These are phyloP conservation scores for Stereum hirsutum DNA, from an alignment of 1,284 basidiomycete genomes.

Conservation along the genomic window DNA sequence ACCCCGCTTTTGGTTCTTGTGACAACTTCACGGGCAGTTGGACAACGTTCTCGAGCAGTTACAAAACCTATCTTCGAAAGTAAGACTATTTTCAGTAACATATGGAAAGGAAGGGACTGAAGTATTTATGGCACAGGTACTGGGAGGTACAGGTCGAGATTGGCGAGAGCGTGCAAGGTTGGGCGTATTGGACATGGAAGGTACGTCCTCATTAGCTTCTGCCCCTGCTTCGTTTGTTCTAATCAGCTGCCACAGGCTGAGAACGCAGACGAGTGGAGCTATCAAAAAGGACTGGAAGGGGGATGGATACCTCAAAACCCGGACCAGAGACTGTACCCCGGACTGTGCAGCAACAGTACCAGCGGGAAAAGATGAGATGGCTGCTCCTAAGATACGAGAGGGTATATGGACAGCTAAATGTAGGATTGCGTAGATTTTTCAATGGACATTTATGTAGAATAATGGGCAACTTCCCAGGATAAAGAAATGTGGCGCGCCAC, in stretches of 20 bases:
- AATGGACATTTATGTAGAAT: no score
- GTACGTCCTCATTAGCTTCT: no score
- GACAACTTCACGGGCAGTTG: slow-evolving; percentile 50
- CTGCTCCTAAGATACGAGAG: no score
- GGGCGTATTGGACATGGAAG: slow-evolving; percentile 85
- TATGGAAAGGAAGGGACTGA: background rate
- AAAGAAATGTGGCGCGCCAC: no score
- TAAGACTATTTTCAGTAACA: slow-evolving; percentile 22
- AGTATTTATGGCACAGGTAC: slow-evolving; percentile 32
- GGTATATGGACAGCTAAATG: no score
- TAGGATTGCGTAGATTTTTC: no score
- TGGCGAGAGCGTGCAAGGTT: slow-evolving; percentile 61
- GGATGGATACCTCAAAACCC: slow-evolving; percentile 69
- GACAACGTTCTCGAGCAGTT: slow-evolving; percentile 47
- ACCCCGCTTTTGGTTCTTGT: slow-evolving; percentile 47
- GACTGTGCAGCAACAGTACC: slow-evolving; percentile 6
- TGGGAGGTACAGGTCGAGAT: slow-evolving; percentile 73
- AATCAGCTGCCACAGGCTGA: slow-evolving; percentile 31
- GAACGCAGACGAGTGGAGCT: slow-evolving; percentile 70
- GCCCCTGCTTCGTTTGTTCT: background rate
- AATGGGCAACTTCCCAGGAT: no score
- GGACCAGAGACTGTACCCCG: slow-evolving; percentile 48
- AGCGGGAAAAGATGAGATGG: no score
- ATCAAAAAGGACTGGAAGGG: slow-evolving; percentile 56
- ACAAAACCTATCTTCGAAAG: slow-evolving; percentile 56